Percentiles rank a stretch among this genome's conserved stretches.
Conservation (phyloP, 768 basidiomycete genomes). For the Suillus subluteus region DNA sequence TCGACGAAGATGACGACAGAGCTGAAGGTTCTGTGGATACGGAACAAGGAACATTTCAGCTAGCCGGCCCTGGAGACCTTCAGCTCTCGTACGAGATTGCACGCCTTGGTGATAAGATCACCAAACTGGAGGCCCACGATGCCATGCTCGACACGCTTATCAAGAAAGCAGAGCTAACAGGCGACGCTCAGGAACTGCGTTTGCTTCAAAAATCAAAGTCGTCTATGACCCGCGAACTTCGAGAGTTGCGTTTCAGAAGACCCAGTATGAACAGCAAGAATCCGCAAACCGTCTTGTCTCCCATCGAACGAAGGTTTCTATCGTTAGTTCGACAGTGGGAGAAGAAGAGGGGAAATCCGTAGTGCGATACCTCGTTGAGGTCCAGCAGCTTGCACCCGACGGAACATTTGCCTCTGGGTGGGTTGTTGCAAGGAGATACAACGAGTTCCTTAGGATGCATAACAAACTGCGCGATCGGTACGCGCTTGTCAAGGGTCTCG, state of each 20-base stretch:
- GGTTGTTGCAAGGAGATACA: conserved; percentile 93
- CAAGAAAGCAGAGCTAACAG: conserved; percentile 93
- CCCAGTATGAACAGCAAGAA: conserved; percentile 94
- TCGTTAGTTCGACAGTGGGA: conserved; percentile 80
- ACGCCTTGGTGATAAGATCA: conserved; percentile 75
- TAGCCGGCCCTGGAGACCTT: conserved; percentile 88
- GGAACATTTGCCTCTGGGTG: conserved; percentile 84
- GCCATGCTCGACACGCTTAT: conserved; percentile 85
- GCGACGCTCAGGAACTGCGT: conserved; percentile 83
- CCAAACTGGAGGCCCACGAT: conserved; percentile 79
- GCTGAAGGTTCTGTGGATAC: conserved; percentile 28
- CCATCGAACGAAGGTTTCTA: conserved; percentile 80
- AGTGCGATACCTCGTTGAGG: conserved; percentile 89
- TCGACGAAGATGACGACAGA: conserved; percentile 47
- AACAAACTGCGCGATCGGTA: conserved; percentile 82
- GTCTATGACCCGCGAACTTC: conserved; percentile 79
- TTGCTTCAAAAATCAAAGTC: conserved; percentile 83
- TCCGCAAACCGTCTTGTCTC: conserved; percentile 86
- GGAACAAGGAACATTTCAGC: conserved; percentile 60
- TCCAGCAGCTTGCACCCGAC: conserved; percentile 84
- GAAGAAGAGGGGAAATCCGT: conserved; percentile 90
- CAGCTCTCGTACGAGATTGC: conserved; percentile 87
- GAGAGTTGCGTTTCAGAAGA: conserved; percentile 88
- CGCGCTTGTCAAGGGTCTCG: conserved; percentile 64
- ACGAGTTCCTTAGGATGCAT: conserved; percentile 92